These are phyloP conservation scores for Penicillium roqueforti DNA, from an alignment of 495 filamentous ascomycete species.

Conservation along the genomic window DNA sequence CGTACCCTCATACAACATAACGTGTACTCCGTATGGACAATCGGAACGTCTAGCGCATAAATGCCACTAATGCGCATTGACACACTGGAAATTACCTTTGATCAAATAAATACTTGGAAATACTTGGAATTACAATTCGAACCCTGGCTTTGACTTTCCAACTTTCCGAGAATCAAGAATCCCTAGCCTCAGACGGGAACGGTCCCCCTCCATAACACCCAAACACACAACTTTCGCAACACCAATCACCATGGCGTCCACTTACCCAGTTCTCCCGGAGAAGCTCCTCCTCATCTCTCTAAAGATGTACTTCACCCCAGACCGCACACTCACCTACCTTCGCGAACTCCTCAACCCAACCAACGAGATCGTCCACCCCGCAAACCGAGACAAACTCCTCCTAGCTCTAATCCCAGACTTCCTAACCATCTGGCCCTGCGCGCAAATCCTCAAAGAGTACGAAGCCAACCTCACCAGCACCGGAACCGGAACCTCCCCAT, in stretches of 20 bases:
- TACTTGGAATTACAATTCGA: not conserved
- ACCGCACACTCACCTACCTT: slow-evolving; percentile 60
- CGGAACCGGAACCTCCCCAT: slow-evolving; percentile 8
- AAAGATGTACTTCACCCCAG: slow-evolving; percentile 79
- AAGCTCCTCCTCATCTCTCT: slow-evolving; percentile 73
- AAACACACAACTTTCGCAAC: slow-evolving; percentile 13
- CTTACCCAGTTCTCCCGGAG: slow-evolving; percentile 50
- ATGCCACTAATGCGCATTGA: slow-evolving; percentile 1
- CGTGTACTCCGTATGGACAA: not conserved
- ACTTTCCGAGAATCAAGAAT: not conserved
- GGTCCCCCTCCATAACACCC: not conserved
- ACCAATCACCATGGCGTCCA: slow-evolving; percentile 19
- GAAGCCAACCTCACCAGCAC: slow-evolving; percentile 28
- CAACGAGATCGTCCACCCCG: slow-evolving; percentile 35
- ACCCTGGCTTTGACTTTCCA: not conserved
- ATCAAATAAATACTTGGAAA: not conserved
- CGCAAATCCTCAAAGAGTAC: slow-evolving; percentile 45
- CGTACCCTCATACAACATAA: too few relatives aligned
- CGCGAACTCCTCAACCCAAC: slow-evolving; percentile 48
- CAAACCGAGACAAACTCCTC: slow-evolving; percentile 69
- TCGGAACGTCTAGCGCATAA: not conserved
- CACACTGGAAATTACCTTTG: not conserved
- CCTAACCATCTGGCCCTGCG: slow-evolving; percentile 56
- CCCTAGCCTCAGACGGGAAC: not conserved
- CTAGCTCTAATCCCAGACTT: slow-evolving; percentile 81